Base-by-base conservation (phyloP, 2,329 filamentous ascomycete species). In the Setomelanomma holmii region DNA sequence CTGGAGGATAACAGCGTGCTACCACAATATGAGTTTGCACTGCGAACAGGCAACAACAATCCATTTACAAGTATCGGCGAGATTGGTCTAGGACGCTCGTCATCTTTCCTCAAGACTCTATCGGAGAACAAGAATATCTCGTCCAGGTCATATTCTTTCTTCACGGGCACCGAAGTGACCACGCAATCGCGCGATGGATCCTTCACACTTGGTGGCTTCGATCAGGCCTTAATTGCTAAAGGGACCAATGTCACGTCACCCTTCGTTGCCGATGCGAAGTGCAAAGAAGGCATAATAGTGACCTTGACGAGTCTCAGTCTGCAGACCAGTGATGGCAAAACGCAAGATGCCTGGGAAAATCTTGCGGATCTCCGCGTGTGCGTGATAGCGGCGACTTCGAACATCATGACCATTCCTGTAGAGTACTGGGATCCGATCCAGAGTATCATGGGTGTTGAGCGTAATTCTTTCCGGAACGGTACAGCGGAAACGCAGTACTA, bases 151-250 rank as follows among this genome's bases (percentile, higher is more conserved):
- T 55, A 47, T 19, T 51, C 53, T 1, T 41, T 55, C 14, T 51
- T 45, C 11, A 51, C 48, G 53, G 53, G 53, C 23, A 48, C 44
- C n/a, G 53, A 55, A 14, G 49, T 51, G n/a, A 45, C 53, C 5
- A 44, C 45, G 5, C 8, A 39, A n/a, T 48, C 48, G n/a, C 45
- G 45, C 10, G 53, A 55, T 38, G 53, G 53, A 20, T 51, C 53
- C 5, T 27, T 55, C 16, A 51, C 48, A 19, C 21, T 55, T 14
- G 53, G 53, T 22, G 53, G 53, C 5, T 51, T 49, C 36, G 48
- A 55, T 22, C 16, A 45, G 33, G 41, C 44, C 14, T 20, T 55
- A 17, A 24, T 49, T 17, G 40, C 27, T 8, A 36, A 49, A 11
- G 39, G 36, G 8, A 19, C 24, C 17, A 49, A 45, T 21, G 34